Percentiles rank a stretch among this genome's conserved stretches.
Evolutionary conservation across 345 rosid species (phyloP).

Genomic region (Microthlaspi erraticum): DNA sequence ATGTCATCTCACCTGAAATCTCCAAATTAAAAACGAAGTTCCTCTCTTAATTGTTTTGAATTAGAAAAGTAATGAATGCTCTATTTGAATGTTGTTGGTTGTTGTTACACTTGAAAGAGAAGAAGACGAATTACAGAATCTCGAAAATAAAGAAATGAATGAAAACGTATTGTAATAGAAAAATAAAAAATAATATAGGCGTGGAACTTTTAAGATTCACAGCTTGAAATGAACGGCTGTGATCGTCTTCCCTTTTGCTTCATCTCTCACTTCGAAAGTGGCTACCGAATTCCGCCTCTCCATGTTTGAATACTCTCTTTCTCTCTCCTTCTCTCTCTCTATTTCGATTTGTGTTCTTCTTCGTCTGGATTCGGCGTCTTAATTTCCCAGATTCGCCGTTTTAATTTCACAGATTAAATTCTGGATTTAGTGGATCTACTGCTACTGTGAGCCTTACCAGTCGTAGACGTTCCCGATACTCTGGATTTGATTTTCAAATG

Average conservation of each 20-base stretch:
- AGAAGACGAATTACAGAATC: constrained; percentile 1
- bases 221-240: constrained; percentile 47
- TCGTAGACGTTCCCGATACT: not conserved
- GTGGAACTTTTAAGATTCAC: no score
- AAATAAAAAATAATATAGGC: no score
- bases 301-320: constrained; percentile 58
- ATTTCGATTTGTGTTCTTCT: constrained; percentile 33
- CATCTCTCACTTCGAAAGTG: constrained; percentile 47
- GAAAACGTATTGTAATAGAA: constrained; percentile 8
- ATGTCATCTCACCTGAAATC: not conserved
- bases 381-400: not conserved
- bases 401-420: not conserved
- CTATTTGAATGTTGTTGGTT: constrained; percentile 1
- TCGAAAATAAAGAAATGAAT: not conserved
- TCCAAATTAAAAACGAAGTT: not conserved
- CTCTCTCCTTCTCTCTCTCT: constrained; percentile 30
- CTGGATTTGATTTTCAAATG: constrained; percentile 20
- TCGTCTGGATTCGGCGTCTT: constrained; percentile 21
- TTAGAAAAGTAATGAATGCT: constrained; percentile 1
- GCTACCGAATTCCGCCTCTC: constrained; percentile 64
- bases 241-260: constrained; percentile 28
- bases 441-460: constrained; percentile 12
- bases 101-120: not conserved
- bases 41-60: not conserved
- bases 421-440: constrained; percentile 38